phyloP scores from a whole-genome alignment of 345 rosid species.

The Gynandropsis gynandra region DNA sequence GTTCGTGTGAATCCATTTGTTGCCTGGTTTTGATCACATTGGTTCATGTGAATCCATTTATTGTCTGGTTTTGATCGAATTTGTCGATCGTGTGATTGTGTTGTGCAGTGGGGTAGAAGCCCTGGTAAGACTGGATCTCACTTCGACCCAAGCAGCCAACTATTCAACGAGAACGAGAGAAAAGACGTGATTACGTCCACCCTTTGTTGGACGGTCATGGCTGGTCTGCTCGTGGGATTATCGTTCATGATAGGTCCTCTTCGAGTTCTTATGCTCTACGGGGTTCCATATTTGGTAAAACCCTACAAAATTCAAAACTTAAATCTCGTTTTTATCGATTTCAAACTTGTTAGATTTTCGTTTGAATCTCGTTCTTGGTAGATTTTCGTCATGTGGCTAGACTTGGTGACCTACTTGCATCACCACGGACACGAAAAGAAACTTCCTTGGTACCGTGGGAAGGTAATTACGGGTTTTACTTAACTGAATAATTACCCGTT shows the following conservation, averaged over 20 bases:
- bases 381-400: conserved; percentile 81
- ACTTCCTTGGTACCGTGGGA: conserved; percentile 91
- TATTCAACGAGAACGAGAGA: conserved; percentile 62
- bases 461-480: conserved; percentile 37
- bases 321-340: too few species aligned
- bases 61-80: too few species aligned
- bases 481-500: too few species aligned
- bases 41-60: too few species aligned
- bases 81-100: too few species aligned
- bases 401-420: conserved; percentile 76
- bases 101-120: conserved; percentile 63
- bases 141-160: conserved; percentile 64
- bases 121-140: conserved; percentile 93
- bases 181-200: conserved; percentile 68
- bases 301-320: too few species aligned
- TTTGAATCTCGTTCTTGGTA: conserved; percentile 14
- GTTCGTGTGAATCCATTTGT: too few species aligned
- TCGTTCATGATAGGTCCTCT: conserved; percentile 50
- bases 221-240: conserved; percentile 41
- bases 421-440: conserved; percentile 88
- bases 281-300: not conserved
- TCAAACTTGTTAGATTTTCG: too few species aligned
- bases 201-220: conserved; percentile 68
- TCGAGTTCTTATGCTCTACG: conserved; percentile 65
- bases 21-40: too few species aligned